Evolutionary conservation across 495 filamentous ascomycete species (phyloP), one percentile per base, ranked within the genome.

Genomic region (Aspergillus leporis): DNA sequence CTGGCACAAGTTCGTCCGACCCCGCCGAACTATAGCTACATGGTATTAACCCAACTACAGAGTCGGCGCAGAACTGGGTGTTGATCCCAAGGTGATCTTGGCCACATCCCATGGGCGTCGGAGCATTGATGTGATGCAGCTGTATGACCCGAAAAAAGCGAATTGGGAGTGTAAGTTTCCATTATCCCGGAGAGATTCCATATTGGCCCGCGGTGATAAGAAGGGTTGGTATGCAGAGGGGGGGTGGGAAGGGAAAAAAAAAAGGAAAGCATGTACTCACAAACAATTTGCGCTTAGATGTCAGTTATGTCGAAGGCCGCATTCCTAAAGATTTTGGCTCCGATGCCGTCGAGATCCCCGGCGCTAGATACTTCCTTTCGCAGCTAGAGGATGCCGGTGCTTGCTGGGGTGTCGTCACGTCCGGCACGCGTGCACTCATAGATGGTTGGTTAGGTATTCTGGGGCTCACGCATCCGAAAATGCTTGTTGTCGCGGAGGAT

Each of bases 391-490:
- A 74, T 31, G 71, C 74, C 32, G 70, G 77, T 47, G 86, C 83
- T 0, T 85, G 84, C 47, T 98, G 94, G 94, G 89, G 90, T 23
- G 93, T 98, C 57, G 93, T 97, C 9, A 98, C 94, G 5, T 93
- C 89, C 2, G 94, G 94, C 25, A 93, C 91, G 0, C 76, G 81
- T 43, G 88, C 91, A 4, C 81, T 98, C 14, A 85, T 97, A 4
- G 82, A 82, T 19, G 93, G 92, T 48, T 98, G 94, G 94, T 82
- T 97, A 28, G 78, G 85, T 40, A 87, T 91, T 4, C 77, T 98
- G 65, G 74, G 83, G 45, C 85, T 98, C 49, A 85, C 91, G 28
- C 79, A 80, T 28, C 93, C 93, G 0, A 74, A 82, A 63, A 78
- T 89, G 61, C 78, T 97, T 21, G 86, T 97, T 32, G 86, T 87